Conservation (phyloP, 2,329 filamentous ascomycete genomes). For the Diaporthe longicolla region DNA sequence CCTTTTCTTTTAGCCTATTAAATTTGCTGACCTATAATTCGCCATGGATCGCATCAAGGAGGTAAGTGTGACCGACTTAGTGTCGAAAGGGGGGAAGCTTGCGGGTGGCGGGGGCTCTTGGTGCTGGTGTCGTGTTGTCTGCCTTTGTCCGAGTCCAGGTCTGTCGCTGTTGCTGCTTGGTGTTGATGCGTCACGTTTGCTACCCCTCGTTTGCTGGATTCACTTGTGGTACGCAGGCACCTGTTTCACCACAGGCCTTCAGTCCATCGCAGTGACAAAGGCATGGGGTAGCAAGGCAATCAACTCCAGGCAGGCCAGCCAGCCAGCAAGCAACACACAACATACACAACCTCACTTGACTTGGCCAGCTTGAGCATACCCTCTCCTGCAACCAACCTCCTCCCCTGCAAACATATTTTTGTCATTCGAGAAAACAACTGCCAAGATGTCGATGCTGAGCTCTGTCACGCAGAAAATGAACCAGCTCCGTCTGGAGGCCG, state of each 20-base stretch:
- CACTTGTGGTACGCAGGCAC: neutral
- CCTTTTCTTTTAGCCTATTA: conserved; percentile 13
- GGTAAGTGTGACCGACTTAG: conserved; percentile 66
- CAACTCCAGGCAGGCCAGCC: conserved; percentile 15
- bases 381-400: neutral
- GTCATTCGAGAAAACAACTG: conserved; percentile 13
- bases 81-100: conserved; percentile 36
- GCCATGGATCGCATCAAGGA: conserved; percentile 92
- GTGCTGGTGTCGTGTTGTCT: conserved; percentile 1
- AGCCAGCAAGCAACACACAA: conserved; percentile 1
- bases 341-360: conserved; percentile 1
- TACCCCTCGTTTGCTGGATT: conserved; percentile 22
- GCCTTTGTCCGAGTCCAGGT: conserved; percentile 10
- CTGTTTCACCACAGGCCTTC: conserved; percentile 30
- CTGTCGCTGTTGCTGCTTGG: conserved; percentile 29
- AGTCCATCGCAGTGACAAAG: conserved; percentile 21
- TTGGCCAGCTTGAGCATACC: conserved; percentile 6
- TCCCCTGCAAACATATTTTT: neutral
- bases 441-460: conserved; percentile 46
- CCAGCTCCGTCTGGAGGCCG: conserved; percentile 92
- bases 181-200: conserved; percentile 23
- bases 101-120: conserved; percentile 13
- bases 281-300: conserved; percentile 15
- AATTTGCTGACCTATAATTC: conserved; percentile 45
- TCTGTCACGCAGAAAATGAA: conserved; percentile 83